phyloP scores from a whole-genome alignment of 129 eudicot species.

The Lactuca saligna region DNA sequence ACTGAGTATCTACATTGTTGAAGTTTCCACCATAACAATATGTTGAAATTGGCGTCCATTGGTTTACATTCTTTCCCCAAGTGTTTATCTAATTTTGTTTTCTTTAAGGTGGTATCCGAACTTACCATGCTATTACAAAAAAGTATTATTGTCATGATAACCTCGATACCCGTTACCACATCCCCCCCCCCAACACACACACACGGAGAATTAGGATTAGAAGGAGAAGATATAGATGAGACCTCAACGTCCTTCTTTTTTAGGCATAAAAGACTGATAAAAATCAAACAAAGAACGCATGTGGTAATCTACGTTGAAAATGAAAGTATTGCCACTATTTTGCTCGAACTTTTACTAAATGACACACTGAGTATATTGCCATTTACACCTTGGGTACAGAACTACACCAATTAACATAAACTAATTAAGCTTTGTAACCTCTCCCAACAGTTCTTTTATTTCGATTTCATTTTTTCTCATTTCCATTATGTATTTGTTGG shows the following conservation, averaged over 20 bases:
- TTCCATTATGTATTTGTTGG: too few species aligned
- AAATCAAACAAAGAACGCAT: not conserved
- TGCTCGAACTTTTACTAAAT: too few species aligned
- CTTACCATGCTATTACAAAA: not conserved
- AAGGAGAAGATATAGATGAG: not conserved
- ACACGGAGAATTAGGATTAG: not conserved
- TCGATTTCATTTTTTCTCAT: too few species aligned
- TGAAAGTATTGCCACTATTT: too few species aligned
- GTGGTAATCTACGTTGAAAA: too few species aligned
- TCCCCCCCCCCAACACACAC: not conserved
- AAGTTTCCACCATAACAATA: conserved; percentile 8
- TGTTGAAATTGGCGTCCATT: not conserved
- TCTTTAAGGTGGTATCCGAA: not conserved
- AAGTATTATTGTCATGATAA: not conserved
- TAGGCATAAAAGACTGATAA: not conserved
- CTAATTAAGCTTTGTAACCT: too few species aligned
- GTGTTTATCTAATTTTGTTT: not conserved
- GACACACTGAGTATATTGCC: too few species aligned
- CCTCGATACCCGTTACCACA: not conserved
- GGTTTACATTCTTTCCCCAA: not conserved
- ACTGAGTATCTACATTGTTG: not conserved
- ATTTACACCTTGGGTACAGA: too few species aligned
- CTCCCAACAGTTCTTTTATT: too few species aligned
- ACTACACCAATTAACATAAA: conserved; percentile 3
- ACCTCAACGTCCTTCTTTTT: not conserved